Percentiles rank a stretch among this genome's conserved stretches.
phyloP scores from a whole-genome alignment of 371 early-diverging fungal species.

The Phascolomyces articulosus region DNA sequence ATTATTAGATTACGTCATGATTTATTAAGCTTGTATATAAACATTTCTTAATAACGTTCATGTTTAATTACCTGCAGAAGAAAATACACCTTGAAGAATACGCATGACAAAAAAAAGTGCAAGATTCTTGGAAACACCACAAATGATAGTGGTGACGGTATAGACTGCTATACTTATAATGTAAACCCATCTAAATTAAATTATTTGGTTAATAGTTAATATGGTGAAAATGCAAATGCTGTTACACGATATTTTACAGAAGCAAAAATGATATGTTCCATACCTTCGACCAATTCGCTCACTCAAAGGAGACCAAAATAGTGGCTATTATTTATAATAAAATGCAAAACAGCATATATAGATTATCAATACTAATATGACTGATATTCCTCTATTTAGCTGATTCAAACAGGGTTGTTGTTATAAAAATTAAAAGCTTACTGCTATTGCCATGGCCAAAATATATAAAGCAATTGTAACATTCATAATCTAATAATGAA shows the following conservation, averaged over 20 bases:
- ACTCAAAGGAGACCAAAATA: conserved; percentile 42
- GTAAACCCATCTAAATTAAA: conserved; percentile 15
- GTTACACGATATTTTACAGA: too few relatives aligned
- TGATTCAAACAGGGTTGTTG: too few relatives aligned
- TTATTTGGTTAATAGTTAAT: background rate
- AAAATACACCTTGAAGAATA: conserved; percentile 37
- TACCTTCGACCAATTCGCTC: conserved; percentile 40
- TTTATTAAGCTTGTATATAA: too few relatives aligned
- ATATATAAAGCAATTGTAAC: conserved; percentile 25
- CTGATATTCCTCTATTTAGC: too few relatives aligned
- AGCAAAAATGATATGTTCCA: too few relatives aligned
- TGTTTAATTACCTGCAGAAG: conserved; percentile 37
- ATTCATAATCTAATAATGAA: conserved; percentile 13
- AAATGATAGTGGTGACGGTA: conserved; percentile 34
- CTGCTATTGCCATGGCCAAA: conserved; percentile 17
- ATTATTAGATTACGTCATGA: too few relatives aligned
- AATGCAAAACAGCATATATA: too few relatives aligned
- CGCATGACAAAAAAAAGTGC: conserved; percentile 42
- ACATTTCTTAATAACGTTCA: too few relatives aligned
- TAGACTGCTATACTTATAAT: conserved; percentile 20
- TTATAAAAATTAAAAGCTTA: conserved; percentile 5
- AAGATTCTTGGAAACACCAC: conserved; percentile 34
- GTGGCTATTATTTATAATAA: background rate
- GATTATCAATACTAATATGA: too few relatives aligned
- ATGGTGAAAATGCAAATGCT: background rate